Evolutionary conservation across 257 asterid genomes (phyloP), one percentile per base, ranked within the genome.

Genomic region (Cinchona pubescens): DNA sequence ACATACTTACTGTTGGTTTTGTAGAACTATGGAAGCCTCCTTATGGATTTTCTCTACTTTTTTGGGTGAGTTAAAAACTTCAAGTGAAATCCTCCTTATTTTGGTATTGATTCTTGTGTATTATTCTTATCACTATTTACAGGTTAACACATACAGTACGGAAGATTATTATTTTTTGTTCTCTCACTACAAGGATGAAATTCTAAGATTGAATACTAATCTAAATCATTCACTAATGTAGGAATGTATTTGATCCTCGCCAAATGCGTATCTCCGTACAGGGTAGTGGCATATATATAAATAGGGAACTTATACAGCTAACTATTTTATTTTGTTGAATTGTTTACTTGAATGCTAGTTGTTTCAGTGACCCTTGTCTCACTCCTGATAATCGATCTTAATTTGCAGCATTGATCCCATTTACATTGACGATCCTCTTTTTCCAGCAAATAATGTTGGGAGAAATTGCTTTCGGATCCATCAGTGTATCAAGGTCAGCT

Each of bases 201-300:
- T 56, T 49, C 42, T 67, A 69, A 71, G 76, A 78, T 77, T 66
- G 71, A 60, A 58, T 74, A 30, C 75, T 79, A 64, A 69, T 69
- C 46, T 73, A 82, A 69, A 78, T 67, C 65, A 23, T 82, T 76
- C 69, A 71, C 73, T 84, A 67, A 78, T 73, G 69, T 87, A 92
- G 99, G 85, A 95, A 95, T 87, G 97, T 95, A 63, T 95, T 95
- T 82, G 99, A 95, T 81, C 96, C 99, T 74, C 97, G 97, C 64
- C 97, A 91, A 80, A 92, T 92, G 96, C 96, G 97, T 72, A 83
- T 95, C 38, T 92, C 98, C 61, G 96, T 95, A 71, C 98, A 90
- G 78, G 99, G 99, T 78, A 92, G 93, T 82, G 99, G 99, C 43
- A 53, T 92, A 71, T 95, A 95, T 86, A 86, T 95, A 76, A 91